Evolutionary conservation across 129 eudicot genomes (phyloP).

Genomic region (Erigeron canadensis): DNA sequence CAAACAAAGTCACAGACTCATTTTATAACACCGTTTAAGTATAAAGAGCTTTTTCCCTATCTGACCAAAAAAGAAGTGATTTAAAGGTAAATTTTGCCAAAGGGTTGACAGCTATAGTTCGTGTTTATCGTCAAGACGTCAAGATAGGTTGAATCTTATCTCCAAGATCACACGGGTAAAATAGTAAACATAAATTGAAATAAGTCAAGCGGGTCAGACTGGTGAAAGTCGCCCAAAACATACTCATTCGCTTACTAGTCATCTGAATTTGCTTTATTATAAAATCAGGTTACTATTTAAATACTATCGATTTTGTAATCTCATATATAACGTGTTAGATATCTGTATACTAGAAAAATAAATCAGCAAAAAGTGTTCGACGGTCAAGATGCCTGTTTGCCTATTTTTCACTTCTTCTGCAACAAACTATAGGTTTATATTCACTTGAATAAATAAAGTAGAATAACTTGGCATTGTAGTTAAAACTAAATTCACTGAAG

Average conservation of each 20-base stretch:
- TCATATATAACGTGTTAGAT: not conserved
- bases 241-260: not conserved
- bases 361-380: not conserved
- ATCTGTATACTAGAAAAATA: not conserved
- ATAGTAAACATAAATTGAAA: not conserved
- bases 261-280: not conserved
- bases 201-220: too few relatives aligned
- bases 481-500: not conserved
- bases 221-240: not conserved
- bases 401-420: slow-evolving; percentile 66
- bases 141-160: too few relatives aligned
- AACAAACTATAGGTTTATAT: slow-evolving; percentile 39
- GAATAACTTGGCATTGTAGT: not conserved
- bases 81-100: not conserved
- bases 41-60: not conserved
- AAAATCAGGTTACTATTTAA: not conserved
- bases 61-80: not conserved
- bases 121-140: not conserved
- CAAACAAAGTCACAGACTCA: not conserved
- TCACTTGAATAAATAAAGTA: not conserved
- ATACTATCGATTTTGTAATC: not conserved
- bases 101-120: not conserved
- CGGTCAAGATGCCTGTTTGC: too few relatives aligned
- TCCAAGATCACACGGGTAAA: not conserved
- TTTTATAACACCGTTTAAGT: not conserved